These are phyloP conservation scores for Eremomyces bilateralis DNA, from an alignment of 495 filamentous ascomycete genomes.

Conservation along the genomic window DNA sequence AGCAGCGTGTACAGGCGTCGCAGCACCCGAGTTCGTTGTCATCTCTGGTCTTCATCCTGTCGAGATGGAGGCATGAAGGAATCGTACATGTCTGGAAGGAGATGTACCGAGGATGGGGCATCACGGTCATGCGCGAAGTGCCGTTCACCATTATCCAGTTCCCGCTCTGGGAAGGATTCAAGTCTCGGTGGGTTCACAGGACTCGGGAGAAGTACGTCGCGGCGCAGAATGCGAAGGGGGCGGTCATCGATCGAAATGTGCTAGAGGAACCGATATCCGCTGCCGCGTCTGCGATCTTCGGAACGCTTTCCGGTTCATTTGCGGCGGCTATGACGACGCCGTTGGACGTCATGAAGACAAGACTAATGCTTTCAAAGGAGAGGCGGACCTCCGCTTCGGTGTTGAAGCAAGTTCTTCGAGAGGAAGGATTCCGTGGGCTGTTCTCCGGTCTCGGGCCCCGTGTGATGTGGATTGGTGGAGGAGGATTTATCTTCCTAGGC, in stretches of 20 bases:
- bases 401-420: conserved; percentile 40
- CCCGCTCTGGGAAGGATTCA: conserved; percentile 88
- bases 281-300: conserved; percentile 67
- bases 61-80: conserved; percentile 22
- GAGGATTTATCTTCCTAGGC: conserved; percentile 85
- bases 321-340: conserved; percentile 62
- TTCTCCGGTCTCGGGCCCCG: conserved; percentile 77
- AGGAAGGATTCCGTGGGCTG: conserved; percentile 54
- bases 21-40: conserved; percentile 38
- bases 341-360: conserved; percentile 66
- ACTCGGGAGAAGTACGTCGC: conserved; percentile 18
- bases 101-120: conserved; percentile 71
- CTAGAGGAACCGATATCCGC: conserved; percentile 19
- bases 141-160: conserved; percentile 95
- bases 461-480: conserved; percentile 82
- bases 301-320: conserved; percentile 61
- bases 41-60: conserved; percentile 49
- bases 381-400: conserved; percentile 35
- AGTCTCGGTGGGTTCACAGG: too few species aligned
- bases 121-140: conserved; percentile 88
- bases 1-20: conserved; percentile 82
- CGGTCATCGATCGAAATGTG: conserved; percentile 3
- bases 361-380: conserved; percentile 46
- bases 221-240: conserved; percentile 11
- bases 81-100: conserved; percentile 46